Percentiles rank a stretch among this genome's conserved stretches.
Evolutionary conservation across 2,329 filamentous ascomycete genomes (phyloP).

Genomic region (Ophiostoma himal-ulmi): DNA sequence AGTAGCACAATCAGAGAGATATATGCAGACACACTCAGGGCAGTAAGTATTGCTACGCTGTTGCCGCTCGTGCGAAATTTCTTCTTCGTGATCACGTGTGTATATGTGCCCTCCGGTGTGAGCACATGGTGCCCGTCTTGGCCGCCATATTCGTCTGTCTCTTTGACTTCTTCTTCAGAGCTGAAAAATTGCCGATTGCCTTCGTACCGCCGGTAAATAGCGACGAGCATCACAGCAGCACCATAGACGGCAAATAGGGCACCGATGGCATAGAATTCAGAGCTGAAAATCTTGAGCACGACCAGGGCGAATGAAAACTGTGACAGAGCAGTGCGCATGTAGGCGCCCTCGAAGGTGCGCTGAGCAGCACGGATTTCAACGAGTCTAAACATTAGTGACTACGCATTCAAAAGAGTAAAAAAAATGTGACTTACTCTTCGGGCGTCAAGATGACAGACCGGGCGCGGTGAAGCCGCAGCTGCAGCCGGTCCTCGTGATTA

Average conservation of each 20-base stretch:
- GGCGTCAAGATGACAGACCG: slow-evolving; percentile 75
- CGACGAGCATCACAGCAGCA: slow-evolving; percentile 73
- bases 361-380: slow-evolving; percentile 93
- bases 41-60: slow-evolving; percentile 53
- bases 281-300: slow-evolving; percentile 92
- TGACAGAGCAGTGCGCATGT: slow-evolving; percentile 86
- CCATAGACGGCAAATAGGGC: slow-evolving; percentile 92
- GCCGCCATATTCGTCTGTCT: slow-evolving; percentile 25
- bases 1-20: slow-evolving; percentile 48
- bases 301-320: slow-evolving; percentile 95
- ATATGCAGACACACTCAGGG: slow-evolving; percentile 54
- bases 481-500: slow-evolving; percentile 66
- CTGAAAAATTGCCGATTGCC: slow-evolving; percentile 92
- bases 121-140: slow-evolving; percentile 22
- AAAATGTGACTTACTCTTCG: slow-evolving; percentile 55
- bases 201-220: slow-evolving; percentile 79
- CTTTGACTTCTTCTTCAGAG: slow-evolving; percentile 38
- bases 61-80: slow-evolving; percentile 61
- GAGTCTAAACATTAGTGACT: slow-evolving; percentile 44
- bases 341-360: slow-evolving; percentile 94
- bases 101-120: slow-evolving; percentile 20
- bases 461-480: slow-evolving; percentile 74
- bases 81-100: slow-evolving; percentile 39
- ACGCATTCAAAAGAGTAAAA: neutral
- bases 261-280: slow-evolving; percentile 95